Conservation (phyloP, 2,329 filamentous ascomycete species). For the Colletotrichum viniferum region DNA sequence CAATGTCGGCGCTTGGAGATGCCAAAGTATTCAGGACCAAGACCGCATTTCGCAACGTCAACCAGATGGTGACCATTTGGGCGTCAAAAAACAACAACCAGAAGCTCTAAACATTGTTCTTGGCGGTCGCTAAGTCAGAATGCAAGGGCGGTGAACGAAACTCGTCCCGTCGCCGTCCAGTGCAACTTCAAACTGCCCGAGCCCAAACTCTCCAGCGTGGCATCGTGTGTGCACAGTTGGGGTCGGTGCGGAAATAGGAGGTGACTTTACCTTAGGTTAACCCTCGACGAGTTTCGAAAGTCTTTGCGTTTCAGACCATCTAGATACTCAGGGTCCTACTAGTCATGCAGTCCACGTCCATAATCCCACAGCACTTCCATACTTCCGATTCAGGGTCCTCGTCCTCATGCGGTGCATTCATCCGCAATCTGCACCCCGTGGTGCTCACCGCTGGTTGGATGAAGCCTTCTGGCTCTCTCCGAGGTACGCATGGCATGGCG, state of each 20-base stretch:
- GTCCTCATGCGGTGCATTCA: not conserved
- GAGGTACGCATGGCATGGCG: not conserved
- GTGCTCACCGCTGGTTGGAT: conserved; percentile 13
- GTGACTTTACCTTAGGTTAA: not conserved
- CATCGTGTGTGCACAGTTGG: not conserved
- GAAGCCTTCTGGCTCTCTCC: not conserved
- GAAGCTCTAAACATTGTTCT: not conserved
- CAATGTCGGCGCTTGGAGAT: not conserved
- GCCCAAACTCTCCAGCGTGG: not conserved
- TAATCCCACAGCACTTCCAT: not conserved
- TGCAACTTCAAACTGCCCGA: not conserved
- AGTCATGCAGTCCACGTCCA: conserved; percentile 8
- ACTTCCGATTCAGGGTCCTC: conserved; percentile 15
- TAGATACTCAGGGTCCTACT: conserved; percentile 19
- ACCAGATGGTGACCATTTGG: not conserved
- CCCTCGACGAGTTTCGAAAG: conserved; percentile 11
- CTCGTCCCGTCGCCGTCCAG: not conserved
- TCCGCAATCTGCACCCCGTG: not conserved
- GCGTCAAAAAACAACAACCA: not conserved
- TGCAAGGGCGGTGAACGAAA: conserved; percentile 1
- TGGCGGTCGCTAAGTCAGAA: not conserved
- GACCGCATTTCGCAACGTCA: not conserved
- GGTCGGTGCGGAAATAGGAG: not conserved
- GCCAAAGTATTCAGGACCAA: not conserved
- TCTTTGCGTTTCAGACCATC: conserved; percentile 11